Evolutionary conservation across 2,329 filamentous ascomycete species (phyloP), one percentile per base, ranked within the genome.

Genomic region (Scedosporium apiospermum): DNA sequence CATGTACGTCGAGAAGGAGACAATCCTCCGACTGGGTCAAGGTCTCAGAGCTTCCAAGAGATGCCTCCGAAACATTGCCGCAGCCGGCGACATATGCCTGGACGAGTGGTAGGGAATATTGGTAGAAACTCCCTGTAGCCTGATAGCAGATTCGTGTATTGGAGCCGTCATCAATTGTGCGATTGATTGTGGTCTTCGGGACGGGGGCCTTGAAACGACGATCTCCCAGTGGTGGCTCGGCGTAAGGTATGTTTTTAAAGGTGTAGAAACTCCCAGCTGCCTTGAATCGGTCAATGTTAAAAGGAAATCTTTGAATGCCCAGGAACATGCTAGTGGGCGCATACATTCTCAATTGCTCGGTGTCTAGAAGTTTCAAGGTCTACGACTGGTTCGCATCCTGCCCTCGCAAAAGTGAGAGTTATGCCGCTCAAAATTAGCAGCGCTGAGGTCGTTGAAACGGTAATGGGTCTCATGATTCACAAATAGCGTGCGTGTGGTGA

Each of bases 361-460:
- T 62, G 60, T 10, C 51, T 16, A n/a, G 71, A 72, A 27, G 89
- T 74, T 84, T 84, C 88, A 58, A 88, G 69, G 72, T 91, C 87
- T 9, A 90, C 86, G 80, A 84, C 42, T 12, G 30, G 60, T 21
- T 88, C 1, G 75, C 79, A 63, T 12, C 23, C 44, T 18, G 16
- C 9, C 4, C 44, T 10, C 10, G n/a, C 44, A 49, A n/a, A n/a
- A 21, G n/a, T 27, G 27, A 57, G 27, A 16, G 27, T 6, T 21
- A 27, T n/a, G 18, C 44, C 44, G 4, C 44, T 34, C 27, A 7
- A 57, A 16, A 57, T 16, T 34, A 57, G 49, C 21, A 55, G n/a
- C 49, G 18, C 18, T 34, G 44, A 9, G 34, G 34, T 14, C 34
- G 34, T 38, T 38, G 34, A 38, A 38, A 38, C 10, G 34, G 2